Evolutionary conservation across 1,284 basidiomycete species (phyloP), one percentile per base, ranked within the genome.

Genomic region (Tremellales sp.): DNA sequence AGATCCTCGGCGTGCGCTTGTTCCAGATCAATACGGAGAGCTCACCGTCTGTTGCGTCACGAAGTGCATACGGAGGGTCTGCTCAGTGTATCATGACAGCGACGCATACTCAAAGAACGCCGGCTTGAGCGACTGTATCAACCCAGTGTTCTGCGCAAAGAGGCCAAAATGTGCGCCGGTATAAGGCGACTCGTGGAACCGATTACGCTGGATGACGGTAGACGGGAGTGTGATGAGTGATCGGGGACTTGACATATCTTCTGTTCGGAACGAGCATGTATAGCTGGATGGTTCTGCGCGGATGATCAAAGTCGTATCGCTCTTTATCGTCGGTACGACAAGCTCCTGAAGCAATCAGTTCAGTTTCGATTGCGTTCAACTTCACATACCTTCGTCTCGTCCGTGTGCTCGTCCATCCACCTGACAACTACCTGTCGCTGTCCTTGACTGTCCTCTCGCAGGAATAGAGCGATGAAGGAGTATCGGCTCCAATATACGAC

Each of bases 141-240:
- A 41, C 19, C 48, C 37, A 19, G 50, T 47, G 12, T 56, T 57
- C 25, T 60, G 58, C 3, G 56, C 58, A 31, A 55, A 63, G 11
- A 60, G 37, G n/a, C 58, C 61, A 11, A 63, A 43, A 26, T 58
- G 58, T 5, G 48, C 53, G 17, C 61, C 61, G 11, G 61, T 63
- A 51, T 60, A 63, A 8, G 54, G 48, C 11, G 58, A 50, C 4
- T 26, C 27, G 33, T 19, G 23, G 6, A 36, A n/a, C 13, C 33
- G 5, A 4, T 36, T 5, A 4, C 33, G 33, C 33, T 36, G 33
- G 19, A 36, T 36, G 13, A 36, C 33, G 33, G 33, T 36, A 5
- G 33, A 36, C 4, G 33, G 33, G 15, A 36, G 33, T 6, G 33
- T 36, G 4, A 15, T 36, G 4, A 36, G 33, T 6, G 15, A 6